Conservation (phyloP, 768 basidiomycete species). For the Pisolithus marmoratus region DNA sequence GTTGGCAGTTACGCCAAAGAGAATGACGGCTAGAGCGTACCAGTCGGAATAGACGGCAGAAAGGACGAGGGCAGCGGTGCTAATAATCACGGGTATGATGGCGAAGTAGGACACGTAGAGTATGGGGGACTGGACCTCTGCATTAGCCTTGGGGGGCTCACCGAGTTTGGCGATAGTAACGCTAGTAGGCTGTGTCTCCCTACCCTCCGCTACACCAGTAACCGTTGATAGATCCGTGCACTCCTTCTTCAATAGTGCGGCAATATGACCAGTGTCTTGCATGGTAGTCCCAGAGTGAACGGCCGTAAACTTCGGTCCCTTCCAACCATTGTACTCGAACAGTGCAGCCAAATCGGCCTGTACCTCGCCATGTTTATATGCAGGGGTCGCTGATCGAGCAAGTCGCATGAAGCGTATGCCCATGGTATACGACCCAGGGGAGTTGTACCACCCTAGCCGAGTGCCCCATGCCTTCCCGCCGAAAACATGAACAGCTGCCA, state of each 20-base stretch:
- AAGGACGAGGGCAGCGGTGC: conserved; percentile 15
- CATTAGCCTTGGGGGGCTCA: not conserved
- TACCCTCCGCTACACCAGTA: conserved; percentile 1
- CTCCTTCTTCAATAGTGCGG: conserved; percentile 15
- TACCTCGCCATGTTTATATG: not conserved
- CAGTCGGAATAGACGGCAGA: conserved; percentile 24
- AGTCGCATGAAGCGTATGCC: conserved; percentile 28
- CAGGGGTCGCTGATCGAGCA: conserved; percentile 11
- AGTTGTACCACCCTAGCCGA: conserved; percentile 34
- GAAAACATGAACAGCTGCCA: conserved; percentile 31
- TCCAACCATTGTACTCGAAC: conserved; percentile 21
- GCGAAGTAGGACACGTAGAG: conserved; percentile 3
- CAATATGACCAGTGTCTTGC: conserved; percentile 23
- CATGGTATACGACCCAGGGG: conserved; percentile 30
- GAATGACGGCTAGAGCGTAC: conserved; percentile 24
- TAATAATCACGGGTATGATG: conserved; percentile 20
- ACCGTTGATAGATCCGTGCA: conserved; percentile 9
- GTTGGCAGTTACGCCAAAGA: conserved; percentile 25
- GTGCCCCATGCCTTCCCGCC: conserved; percentile 13
- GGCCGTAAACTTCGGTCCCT: conserved; percentile 24
- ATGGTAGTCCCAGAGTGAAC: conserved; percentile 23
- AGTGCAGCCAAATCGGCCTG: conserved; percentile 13
- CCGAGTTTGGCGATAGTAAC: conserved; percentile 16
- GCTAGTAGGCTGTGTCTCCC: conserved; percentile 5
- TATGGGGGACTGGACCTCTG: not conserved